These are phyloP conservation scores for Acer negundo DNA, from an alignment of 345 rosid genomes.

Conservation along the genomic window DNA sequence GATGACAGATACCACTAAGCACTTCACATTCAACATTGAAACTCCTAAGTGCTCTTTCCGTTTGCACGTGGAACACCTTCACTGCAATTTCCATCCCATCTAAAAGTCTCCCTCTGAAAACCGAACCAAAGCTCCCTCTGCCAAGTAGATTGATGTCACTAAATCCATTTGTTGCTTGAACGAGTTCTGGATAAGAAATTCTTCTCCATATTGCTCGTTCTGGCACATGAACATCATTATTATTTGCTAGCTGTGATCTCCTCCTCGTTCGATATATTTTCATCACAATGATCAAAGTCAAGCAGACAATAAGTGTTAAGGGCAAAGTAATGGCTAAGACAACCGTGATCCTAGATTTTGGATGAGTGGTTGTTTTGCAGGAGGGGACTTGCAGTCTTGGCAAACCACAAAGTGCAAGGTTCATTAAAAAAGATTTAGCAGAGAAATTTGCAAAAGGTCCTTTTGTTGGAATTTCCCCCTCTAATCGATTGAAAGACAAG, in stretches of 20 bases:
- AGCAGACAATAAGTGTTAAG: too few relatives aligned
- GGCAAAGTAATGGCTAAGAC: neutral
- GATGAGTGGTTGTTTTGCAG: neutral
- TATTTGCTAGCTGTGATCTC: too few relatives aligned
- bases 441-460: slow-evolving; percentile 25
- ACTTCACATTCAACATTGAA: too few relatives aligned
- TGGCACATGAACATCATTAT: neutral
- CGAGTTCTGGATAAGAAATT: too few relatives aligned
- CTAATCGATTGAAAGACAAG: neutral
- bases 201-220: too few relatives aligned
- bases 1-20: slow-evolving; percentile 5
- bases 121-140: too few relatives aligned
- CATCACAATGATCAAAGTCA: neutral
- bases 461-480: slow-evolving; percentile 19
- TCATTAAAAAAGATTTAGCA: neutral
- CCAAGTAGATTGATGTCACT: too few relatives aligned
- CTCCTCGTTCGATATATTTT: neutral
- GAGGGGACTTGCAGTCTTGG: slow-evolving; percentile 3
- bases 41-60: too few relatives aligned
- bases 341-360: neutral
- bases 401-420: slow-evolving; percentile 14
- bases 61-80: too few relatives aligned
- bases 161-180: too few relatives aligned
- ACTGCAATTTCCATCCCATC: too few relatives aligned
- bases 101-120: too few relatives aligned